phyloP scores from a whole-genome alignment of 805 yeast species.

The Candida insectalens region DNA sequence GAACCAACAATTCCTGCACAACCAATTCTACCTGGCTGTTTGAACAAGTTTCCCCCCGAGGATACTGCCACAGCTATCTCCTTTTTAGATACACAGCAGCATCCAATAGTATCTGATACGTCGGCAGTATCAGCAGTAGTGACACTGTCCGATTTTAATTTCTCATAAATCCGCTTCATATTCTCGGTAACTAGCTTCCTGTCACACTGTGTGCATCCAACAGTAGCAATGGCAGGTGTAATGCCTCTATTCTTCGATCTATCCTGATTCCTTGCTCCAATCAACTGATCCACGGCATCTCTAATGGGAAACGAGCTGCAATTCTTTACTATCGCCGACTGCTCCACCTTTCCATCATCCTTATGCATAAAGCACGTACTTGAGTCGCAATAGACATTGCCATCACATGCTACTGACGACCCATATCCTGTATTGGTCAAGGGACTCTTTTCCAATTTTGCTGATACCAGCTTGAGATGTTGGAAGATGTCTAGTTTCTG shows the following conservation, averaged over 20 bases:
- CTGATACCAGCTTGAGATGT: too few relatives aligned
- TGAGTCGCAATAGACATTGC: conserved; percentile 37
- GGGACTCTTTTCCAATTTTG: conserved; percentile 23
- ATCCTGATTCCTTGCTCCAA: conserved; percentile 14
- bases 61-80: too few relatives aligned
- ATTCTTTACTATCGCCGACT: conserved; percentile 10
- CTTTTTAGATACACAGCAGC: too few relatives aligned
- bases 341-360: conserved; percentile 7
- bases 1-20: conserved; percentile 45
- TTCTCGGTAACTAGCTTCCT: conserved; percentile 3
- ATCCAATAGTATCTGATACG: too few relatives aligned
- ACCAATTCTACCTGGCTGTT: conserved; percentile 40
- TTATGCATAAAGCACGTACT: conserved; percentile 21
- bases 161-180: conserved; percentile 7
- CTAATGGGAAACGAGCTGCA: conserved; percentile 22
- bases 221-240: conserved; percentile 24
- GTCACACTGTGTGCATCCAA: conserved; percentile 7
- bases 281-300: conserved; percentile 15
- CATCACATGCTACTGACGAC: conserved; percentile 30
- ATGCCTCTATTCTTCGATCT: conserved; percentile 14
- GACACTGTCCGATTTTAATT: too few relatives aligned
- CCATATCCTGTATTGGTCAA: conserved; percentile 44
- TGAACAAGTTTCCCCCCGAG: conserved; percentile 46
- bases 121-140: too few relatives aligned
- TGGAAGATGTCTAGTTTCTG: too few relatives aligned